phyloP scores from a whole-genome alignment of 1,284 basidiomycete species.

The Abortiporus biennis region DNA sequence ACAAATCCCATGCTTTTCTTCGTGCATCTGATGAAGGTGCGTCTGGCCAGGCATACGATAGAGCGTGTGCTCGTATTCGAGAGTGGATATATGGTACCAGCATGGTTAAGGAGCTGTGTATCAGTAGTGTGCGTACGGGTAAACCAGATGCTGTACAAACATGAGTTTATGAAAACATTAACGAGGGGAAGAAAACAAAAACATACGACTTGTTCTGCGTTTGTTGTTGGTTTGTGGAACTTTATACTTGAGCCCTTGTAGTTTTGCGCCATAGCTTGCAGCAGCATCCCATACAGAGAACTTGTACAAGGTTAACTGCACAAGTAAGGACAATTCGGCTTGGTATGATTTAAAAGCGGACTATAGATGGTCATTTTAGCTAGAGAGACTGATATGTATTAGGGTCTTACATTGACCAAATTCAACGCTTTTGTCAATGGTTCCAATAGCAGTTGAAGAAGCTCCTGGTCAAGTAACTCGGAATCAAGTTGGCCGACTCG shows the following conservation, averaged over 20 bases:
- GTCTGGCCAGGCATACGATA: conserved; percentile 88
- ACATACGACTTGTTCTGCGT: no score
- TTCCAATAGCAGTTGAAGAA: conserved; percentile 78
- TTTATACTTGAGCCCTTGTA: conserved; percentile 79
- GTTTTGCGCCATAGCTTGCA: conserved; percentile 85
- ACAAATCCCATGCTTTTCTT: conserved; percentile 69
- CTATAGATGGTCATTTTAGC: conserved; percentile 26
- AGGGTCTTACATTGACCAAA: conserved; percentile 53
- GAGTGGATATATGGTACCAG: conserved; percentile 75
- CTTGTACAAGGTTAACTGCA: conserved; percentile 79
- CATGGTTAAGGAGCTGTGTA: conserved; percentile 74
- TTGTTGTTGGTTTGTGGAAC: background rate
- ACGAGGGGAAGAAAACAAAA: background rate
- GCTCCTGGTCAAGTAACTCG: conserved; percentile 86
- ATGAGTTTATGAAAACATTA: background rate
- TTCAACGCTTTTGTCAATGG: conserved; percentile 77
- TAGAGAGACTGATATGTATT: background rate
- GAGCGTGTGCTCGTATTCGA: conserved; percentile 69
- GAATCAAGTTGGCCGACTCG: conserved; percentile 94
- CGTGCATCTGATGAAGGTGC: conserved; percentile 73
- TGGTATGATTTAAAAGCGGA: conserved; percentile 64
- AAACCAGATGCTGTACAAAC: conserved; percentile 40
- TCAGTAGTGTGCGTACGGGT: conserved; percentile 50
- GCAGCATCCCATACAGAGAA: conserved; percentile 78
- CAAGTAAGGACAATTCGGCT: conserved; percentile 75